A percentile compares a stretch with the other conserved stretches of the same genome.
Evolutionary conservation across 2,329 filamentous ascomycete genomes (phyloP).

Genomic region (Purpureocillium lavendulum): DNA sequence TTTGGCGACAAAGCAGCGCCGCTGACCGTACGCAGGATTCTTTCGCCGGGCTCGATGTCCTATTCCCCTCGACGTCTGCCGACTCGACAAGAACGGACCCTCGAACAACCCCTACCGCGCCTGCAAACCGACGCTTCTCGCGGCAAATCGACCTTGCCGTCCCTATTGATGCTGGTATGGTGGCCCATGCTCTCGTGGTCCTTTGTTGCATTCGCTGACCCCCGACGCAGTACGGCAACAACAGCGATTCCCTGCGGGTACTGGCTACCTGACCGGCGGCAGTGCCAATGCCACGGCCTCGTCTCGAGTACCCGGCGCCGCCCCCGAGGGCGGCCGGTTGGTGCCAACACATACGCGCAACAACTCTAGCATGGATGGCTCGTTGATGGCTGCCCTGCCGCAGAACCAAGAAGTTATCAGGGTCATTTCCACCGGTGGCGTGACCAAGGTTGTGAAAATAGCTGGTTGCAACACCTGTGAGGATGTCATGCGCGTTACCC

Average conservation of each 20-base stretch:
- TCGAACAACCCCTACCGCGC: conserved; percentile 35
- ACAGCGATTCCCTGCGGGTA: conserved; percentile 46
- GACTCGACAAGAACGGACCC: conserved; percentile 44
- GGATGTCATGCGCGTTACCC: conserved; percentile 82
- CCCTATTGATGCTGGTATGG: conserved; percentile 37
- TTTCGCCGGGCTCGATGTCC: conserved; percentile 67
- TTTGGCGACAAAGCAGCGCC: background rate
- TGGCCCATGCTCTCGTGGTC: conserved; percentile 16
- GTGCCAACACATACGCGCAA: conserved; percentile 66
- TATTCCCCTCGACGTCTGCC: conserved; percentile 31
- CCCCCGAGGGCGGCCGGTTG: conserved; percentile 56
- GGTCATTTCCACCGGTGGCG: conserved; percentile 84
- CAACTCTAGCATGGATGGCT: conserved; percentile 76
- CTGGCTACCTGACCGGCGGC: conserved; percentile 37
- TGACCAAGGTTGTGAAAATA: conserved; percentile 90
- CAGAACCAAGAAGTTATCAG: conserved; percentile 82
- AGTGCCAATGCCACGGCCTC: conserved; percentile 35
- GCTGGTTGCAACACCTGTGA: conserved; percentile 86
- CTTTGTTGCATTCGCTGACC: conserved; percentile 49
- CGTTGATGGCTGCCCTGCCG: conserved; percentile 78
- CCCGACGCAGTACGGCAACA: conserved; percentile 38
- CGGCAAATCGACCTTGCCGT: conserved; percentile 45
- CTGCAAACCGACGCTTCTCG: conserved; percentile 53
- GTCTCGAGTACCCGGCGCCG: conserved; percentile 47
- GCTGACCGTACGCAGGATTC: conserved; percentile 54